Percentiles rank a stretch among this genome's conserved stretches.
phyloP scores from a whole-genome alignment of 768 basidiomycete genomes.

The Suillus occidentalis region DNA sequence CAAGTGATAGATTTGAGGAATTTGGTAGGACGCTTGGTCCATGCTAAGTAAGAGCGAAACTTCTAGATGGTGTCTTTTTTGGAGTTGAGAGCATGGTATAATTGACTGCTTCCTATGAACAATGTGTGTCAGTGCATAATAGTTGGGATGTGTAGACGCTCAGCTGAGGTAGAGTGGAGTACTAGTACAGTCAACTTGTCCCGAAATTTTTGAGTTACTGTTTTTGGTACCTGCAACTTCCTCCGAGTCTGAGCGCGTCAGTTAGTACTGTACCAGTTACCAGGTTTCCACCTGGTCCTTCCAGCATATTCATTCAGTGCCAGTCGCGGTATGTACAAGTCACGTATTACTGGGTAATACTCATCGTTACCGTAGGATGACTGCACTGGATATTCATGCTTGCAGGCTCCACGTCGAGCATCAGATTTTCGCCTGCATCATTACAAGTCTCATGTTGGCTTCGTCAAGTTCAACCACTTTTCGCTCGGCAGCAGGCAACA shows the following conservation, averaged over 20 bases:
- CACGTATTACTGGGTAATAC: constrained; percentile 7
- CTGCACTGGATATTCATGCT: constrained; percentile 73
- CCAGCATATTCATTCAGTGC: constrained; percentile 24
- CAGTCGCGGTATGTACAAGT: constrained; percentile 45
- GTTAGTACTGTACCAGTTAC: neutral
- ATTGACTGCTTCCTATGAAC: constrained; percentile 73
- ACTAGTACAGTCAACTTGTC: too few relatives aligned
- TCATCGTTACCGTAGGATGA: constrained; percentile 54
- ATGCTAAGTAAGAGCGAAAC: constrained; percentile 91
- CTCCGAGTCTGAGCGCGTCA: neutral
- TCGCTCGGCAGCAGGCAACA: constrained; percentile 12
- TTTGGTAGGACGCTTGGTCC: constrained; percentile 93
- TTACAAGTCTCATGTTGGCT: constrained; percentile 33
- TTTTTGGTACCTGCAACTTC: neutral
- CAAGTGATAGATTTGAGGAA: constrained; percentile 97
- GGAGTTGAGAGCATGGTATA: constrained; percentile 78
- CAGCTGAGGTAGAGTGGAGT: too few relatives aligned
- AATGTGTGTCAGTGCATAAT: neutral
- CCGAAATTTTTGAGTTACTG: constrained; percentile 6
- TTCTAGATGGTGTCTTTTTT: constrained; percentile 98
- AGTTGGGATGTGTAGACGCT: too few relatives aligned
- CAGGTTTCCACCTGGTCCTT: constrained; percentile 6
- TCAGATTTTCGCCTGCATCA: constrained; percentile 43
- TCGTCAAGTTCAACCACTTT: constrained; percentile 16
- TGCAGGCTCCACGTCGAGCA: constrained; percentile 78